Conservation (phyloP, 768 basidiomycete species). For the Suillus ampliporus region DNA sequence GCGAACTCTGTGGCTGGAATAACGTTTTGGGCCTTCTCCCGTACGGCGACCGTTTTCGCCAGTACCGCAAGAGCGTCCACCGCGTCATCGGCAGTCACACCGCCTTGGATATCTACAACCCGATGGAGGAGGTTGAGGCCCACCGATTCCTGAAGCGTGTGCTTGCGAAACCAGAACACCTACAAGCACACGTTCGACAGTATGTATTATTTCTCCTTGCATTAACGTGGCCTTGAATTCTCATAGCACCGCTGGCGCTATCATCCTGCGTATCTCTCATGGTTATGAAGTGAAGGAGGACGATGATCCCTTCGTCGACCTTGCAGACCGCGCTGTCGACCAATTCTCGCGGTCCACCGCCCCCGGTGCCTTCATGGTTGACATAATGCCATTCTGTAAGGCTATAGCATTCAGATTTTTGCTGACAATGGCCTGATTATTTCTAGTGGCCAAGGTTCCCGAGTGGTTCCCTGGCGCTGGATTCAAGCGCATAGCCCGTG, state of each 20-base stretch:
- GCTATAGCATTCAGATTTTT: conserved; percentile 9
- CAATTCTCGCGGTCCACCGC: conserved; percentile 55
- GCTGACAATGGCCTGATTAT: background rate
- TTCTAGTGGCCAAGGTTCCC: conserved; percentile 51
- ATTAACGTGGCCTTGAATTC: conserved; percentile 2
- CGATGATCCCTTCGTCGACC: conserved; percentile 52
- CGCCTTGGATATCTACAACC: conserved; percentile 39
- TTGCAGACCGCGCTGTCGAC: conserved; percentile 56
- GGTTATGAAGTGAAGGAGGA: conserved; percentile 62
- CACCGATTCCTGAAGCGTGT: conserved; percentile 48
- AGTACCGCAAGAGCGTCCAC: conserved; percentile 48
- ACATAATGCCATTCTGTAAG: conserved; percentile 51
- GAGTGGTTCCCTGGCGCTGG: conserved; percentile 62
- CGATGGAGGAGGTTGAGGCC: conserved; percentile 47
- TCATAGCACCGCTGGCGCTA: conserved; percentile 52
- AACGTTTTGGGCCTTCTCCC: conserved; percentile 42
- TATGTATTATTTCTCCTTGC: conserved; percentile 21
- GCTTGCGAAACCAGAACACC: conserved; percentile 41
- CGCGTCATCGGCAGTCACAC: conserved; percentile 47
- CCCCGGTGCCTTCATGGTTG: conserved; percentile 57
- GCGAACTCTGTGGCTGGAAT: conserved; percentile 39
- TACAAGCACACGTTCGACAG: conserved; percentile 48
- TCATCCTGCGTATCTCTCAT: conserved; percentile 59
- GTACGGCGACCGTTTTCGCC: conserved; percentile 47
- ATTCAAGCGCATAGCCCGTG: conserved; percentile 57